phyloP scores from a whole-genome alignment of 768 basidiomycete species.

The Trichaptum fuscoviolaceum region DNA sequence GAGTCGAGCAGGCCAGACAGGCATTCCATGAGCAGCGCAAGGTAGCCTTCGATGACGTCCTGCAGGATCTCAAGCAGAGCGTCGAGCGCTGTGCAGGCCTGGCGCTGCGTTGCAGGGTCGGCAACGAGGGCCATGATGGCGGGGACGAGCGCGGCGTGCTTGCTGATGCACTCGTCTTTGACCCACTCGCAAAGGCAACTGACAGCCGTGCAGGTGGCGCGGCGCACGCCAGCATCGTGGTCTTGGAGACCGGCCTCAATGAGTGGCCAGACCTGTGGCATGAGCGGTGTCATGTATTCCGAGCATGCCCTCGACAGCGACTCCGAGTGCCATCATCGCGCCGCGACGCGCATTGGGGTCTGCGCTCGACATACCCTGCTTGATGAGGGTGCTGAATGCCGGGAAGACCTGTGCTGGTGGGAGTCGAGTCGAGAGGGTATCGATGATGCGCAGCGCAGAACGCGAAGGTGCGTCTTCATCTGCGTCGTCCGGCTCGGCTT shows the following conservation, averaged over 20 bases:
- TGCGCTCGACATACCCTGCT: conserved; percentile 76
- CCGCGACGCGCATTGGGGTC: conserved; percentile 81
- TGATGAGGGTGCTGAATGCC: conserved; percentile 74
- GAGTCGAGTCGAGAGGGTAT: conserved; percentile 84
- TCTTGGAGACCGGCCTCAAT: conserved; percentile 88
- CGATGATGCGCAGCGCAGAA: conserved; percentile 93
- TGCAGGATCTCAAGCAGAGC: conserved; percentile 92
- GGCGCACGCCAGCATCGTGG: conserved; percentile 77
- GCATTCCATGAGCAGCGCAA: conserved; percentile 91
- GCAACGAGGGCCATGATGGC: conserved; percentile 90
- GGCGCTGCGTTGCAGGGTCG: conserved; percentile 79
- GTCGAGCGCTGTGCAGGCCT: conserved; percentile 96
- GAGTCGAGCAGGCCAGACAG: conserved; percentile 82
- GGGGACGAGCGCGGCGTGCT: conserved; percentile 81
- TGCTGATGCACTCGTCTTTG: conserved; percentile 83
- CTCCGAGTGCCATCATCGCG: conserved; percentile 92
- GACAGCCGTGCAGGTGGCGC: conserved; percentile 93
- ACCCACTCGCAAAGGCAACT: conserved; percentile 97
- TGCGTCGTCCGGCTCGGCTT: conserved; percentile 89
- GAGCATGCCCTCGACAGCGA: conserved; percentile 96
- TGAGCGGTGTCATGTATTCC: conserved; percentile 94
- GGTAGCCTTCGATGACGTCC: conserved; percentile 86
- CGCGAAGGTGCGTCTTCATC: conserved; percentile 91
- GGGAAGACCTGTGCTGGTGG: conserved; percentile 97
- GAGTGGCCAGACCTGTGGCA: conserved; percentile 89